phyloP scores from a whole-genome alignment of 805 yeast genomes.

The Saccharomycopsis selenospora region DNA sequence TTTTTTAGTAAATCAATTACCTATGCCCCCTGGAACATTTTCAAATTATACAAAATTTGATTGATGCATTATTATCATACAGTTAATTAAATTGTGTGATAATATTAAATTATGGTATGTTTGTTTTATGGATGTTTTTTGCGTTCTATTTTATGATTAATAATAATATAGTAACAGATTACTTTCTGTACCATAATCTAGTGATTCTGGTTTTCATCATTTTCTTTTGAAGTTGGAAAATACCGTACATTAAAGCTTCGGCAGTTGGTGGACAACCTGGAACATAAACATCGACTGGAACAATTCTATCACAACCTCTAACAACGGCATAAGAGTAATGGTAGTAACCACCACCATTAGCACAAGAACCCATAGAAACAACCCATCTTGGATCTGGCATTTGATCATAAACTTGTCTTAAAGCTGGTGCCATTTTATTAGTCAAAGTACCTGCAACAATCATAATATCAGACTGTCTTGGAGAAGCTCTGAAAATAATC shows the following conservation, averaged over 20 bases:
- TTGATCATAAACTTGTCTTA: constrained; percentile 88
- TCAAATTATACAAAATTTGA: too few species aligned
- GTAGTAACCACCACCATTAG: constrained; percentile 90
- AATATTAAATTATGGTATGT: too few species aligned
- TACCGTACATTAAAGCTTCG: constrained; percentile 87
- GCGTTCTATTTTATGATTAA: not conserved
- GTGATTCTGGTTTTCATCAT: constrained; percentile 77
- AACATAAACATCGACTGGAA: constrained; percentile 84
- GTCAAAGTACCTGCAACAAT: constrained; percentile 90
- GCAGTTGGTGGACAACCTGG: constrained; percentile 93
- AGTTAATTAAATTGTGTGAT: too few species aligned
- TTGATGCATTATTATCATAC: too few species aligned
- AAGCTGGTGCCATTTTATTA: constrained; percentile 89
- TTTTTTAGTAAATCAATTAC: too few species aligned
- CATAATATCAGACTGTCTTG: constrained; percentile 88
- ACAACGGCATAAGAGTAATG: constrained; percentile 86
- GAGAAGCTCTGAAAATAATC: constrained; percentile 88
- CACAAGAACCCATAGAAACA: constrained; percentile 90
- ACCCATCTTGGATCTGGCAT: constrained; percentile 96
- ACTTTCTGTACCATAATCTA: constrained; percentile 77
- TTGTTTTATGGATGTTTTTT: not conserved
- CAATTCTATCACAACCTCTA: constrained; percentile 81
- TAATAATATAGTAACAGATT: constrained; percentile 15
- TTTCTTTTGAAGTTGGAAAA: constrained; percentile 82
- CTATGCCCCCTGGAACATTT: too few species aligned